Evolutionary conservation across 345 rosid genomes (phyloP), one percentile per base, ranked within the genome.

Genomic region (Lumnitzera racemosa): DNA sequence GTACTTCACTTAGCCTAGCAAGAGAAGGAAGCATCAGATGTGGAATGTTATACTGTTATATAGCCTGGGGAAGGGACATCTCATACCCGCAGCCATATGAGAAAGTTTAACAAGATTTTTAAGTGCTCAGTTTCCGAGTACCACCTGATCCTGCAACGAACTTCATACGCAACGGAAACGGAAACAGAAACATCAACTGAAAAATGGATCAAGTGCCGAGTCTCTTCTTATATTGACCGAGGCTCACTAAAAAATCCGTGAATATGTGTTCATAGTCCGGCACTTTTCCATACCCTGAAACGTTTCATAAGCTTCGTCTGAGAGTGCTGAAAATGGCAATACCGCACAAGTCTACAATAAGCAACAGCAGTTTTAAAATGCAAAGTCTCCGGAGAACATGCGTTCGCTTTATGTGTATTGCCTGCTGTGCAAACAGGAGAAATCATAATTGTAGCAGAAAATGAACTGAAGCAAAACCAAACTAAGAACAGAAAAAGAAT

Each of bases 271-370:
- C 96, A 25, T 92, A 92, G 61, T 76, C 96, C 11, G 94, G 98
- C 84, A 89, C 62, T 71, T 92, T 92, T 51, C 96, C 98, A 8
- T 73, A 92, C 43, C 98, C 98, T 91, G 85, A 79, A 51, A 5
- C 23, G 71, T 65, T 16, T 20, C 13, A 66, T 49, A 49, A 59
- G 43, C 2, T 46, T 31, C 17, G 29, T 68, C 57, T 17, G 50
- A 64, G 11, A 17, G 16, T n/a, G 13, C 16, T 2, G 1, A 16
- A 24, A 13, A 11, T 24, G 20, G n/a, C 11, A 15, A n/a, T 13
- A 17, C 20, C 12, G 13, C 11, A 53, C 24, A 20, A 17, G 11
- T 3, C 55, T 36, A 53, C 20, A 17, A 15, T 13, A 12, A 17
- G 24, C 25, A 12, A 55, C 4, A 16, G 14, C 43, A 11, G 5